Percentiles rank a stretch among this genome's conserved stretches.
phyloP scores from a whole-genome alignment of 306 rosid species.

The Astragalus membranaceus region DNA sequence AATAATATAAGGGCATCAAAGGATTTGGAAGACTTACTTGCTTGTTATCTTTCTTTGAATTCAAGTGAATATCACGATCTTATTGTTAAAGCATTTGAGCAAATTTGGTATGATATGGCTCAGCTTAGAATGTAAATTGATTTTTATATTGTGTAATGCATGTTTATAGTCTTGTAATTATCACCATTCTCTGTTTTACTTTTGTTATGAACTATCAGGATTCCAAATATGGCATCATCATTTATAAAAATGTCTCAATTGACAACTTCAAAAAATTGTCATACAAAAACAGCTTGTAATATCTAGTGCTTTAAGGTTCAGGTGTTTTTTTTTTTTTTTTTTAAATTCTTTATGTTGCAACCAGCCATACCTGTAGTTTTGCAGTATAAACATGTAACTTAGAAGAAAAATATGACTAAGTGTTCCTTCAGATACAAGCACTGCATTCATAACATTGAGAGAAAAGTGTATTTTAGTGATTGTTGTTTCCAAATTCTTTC shows the following conservation, averaged over 20 bases:
- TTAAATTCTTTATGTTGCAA: background rate
- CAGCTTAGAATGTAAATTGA: constrained; percentile 35
- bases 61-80: constrained; percentile 68
- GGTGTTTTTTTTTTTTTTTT: too few species aligned
- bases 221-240: constrained; percentile 4
- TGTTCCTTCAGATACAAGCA: background rate
- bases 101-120: constrained; percentile 80
- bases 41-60: constrained; percentile 83
- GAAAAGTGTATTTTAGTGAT: background rate
- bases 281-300: too few species aligned
- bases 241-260: background rate
- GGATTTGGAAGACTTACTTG: constrained; percentile 89
- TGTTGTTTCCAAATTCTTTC: background rate
- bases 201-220: constrained; percentile 6
- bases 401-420: background rate
- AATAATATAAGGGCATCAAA: constrained; percentile 57
- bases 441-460: background rate
- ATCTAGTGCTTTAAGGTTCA: too few species aligned
- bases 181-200: constrained; percentile 11
- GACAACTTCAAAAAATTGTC: too few species aligned
- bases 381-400: background rate
- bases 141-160: constrained; percentile 16
- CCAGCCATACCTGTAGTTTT: constrained; percentile 1
- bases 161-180: constrained; percentile 35
- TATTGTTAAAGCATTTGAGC: constrained; percentile 90